Base-by-base conservation (phyloP, 23 red algal species). In the Rhodosorus marinus region DNA sequence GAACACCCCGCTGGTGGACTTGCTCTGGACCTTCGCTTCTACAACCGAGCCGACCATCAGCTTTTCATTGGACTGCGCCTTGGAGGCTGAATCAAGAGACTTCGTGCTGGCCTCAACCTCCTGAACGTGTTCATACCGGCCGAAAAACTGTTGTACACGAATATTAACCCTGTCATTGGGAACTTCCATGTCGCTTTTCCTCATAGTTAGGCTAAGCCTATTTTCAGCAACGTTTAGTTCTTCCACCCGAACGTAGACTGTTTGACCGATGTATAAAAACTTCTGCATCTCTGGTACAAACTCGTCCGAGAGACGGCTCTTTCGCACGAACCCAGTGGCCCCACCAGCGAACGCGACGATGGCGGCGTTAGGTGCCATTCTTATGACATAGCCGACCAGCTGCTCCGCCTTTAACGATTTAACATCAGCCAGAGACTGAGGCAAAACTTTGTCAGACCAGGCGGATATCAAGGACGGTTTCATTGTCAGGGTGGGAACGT, bases 381-480 rank as follows among this genome's bases (percentile, higher is more conserved):
- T 11, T 17, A 11, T 11, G 38, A 43, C 38, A 17, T 43, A 43
- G 11, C 38, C 38, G 38, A 11, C 17, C 17, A 43, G 38, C 11
- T 11, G 11, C 17, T 11, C 17, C 11, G 11, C 38, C 17, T 11
- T 43, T 43, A 11, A 11, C 38, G 17, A 43, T 17, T 43, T 17
- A 11, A 11, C 38, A 11, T 11, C 11, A 43, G 38, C 38, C 11
- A 11, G 11, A 43, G 17, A 11, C 11, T 11, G 17, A 11, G 11
- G 11, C 11, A 11, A 11, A 43, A 11, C 38, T 43, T 11, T 11
- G 38, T 11, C 38, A 43, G 38, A 43, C 38, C 38, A 11, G 38
- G n/a, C n/a, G n/a, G n/a, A n/a, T n/a, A 43, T 43, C 38, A 43
- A 43, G 17, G 38, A 43, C 38, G 38, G 38, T 17, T 43, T 43